phyloP scores from a whole-genome alignment of 1,284 basidiomycete genomes.

The Austroboletus niveus region DNA sequence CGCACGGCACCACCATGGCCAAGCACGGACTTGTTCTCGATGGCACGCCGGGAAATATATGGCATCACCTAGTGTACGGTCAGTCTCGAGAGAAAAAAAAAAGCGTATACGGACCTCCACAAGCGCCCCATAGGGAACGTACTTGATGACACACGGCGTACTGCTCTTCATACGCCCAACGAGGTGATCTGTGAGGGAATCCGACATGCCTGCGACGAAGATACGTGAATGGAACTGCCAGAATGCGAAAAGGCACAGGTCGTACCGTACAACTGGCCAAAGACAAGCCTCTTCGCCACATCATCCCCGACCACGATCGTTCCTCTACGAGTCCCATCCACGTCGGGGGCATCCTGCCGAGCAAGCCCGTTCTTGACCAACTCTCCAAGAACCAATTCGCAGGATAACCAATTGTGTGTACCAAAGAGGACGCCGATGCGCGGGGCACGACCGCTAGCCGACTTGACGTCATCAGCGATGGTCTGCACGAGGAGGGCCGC shows the following conservation, averaged over 20 bases:
- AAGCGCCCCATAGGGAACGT: slow-evolving; percentile 84
- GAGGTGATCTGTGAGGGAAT: slow-evolving; percentile 74
- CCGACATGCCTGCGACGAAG: slow-evolving; percentile 69
- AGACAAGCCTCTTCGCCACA: slow-evolving; percentile 66
- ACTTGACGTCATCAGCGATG: slow-evolving; percentile 37
- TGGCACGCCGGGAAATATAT: slow-evolving; percentile 70
- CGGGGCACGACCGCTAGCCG: slow-evolving; percentile 27
- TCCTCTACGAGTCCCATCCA: slow-evolving; percentile 29
- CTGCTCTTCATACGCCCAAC: slow-evolving; percentile 53
- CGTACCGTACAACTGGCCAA: slow-evolving; percentile 85
- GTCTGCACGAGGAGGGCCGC: slow-evolving; percentile 60
- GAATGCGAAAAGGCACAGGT: slow-evolving; percentile 5
- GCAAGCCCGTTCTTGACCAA: slow-evolving; percentile 63
- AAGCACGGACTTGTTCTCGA: slow-evolving; percentile 71
- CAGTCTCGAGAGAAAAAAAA: neutral
- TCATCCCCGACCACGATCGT: slow-evolving; percentile 44
- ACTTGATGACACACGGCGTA: slow-evolving; percentile 79
- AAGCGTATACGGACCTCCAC: slow-evolving; percentile 45
- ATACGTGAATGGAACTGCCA: neutral
- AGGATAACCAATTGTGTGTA: slow-evolving; percentile 80
- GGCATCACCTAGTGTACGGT: slow-evolving; percentile 51
- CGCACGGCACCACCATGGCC: slow-evolving; percentile 53
- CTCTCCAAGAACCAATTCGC: slow-evolving; percentile 58
- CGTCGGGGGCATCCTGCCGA: slow-evolving; percentile 9
- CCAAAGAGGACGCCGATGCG: slow-evolving; percentile 77